A percentile compares a stretch with the other conserved stretches of the same genome.
These are phyloP conservation scores for Hanseniaspora pseudoguilliermondii DNA, from an alignment of 805 yeast species.

Conservation along the genomic window DNA sequence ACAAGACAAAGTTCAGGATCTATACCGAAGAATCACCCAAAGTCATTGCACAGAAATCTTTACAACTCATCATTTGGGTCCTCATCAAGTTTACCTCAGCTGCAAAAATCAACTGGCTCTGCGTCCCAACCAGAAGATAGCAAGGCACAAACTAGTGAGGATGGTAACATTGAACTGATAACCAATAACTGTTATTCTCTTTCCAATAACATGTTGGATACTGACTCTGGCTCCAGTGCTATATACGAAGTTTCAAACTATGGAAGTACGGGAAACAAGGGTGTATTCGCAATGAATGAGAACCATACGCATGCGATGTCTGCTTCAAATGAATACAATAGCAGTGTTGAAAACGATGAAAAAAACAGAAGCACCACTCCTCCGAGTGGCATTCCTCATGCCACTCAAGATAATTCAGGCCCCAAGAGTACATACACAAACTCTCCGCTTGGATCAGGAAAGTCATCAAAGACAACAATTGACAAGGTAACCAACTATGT, in stretches of 20 bases:
- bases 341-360: neutral
- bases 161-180: neutral
- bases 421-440: constrained; percentile 24
- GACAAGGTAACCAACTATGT: constrained; percentile 35
- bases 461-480: neutral
- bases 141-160: neutral
- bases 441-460: neutral
- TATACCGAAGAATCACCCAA: neutral
- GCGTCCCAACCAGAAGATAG: neutral
- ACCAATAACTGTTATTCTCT: neutral
- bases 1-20: neutral
- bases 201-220: neutral
- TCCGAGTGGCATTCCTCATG: constrained; percentile 9
- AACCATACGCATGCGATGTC: neutral
- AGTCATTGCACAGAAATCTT: neutral
- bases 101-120: neutral
- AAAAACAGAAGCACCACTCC: constrained; percentile 12
- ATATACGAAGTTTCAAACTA: neutral
- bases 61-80: constrained; percentile 3
- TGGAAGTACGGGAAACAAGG: neutral
- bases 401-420: constrained; percentile 24
- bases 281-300: neutral
- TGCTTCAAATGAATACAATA: neutral
- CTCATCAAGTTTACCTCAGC: neutral
- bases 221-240: neutral